Evolutionary conservation across 768 basidiomycete genomes (phyloP), one percentile per base, ranked within the genome.

Genomic region (Auriscalpium vulgare): DNA sequence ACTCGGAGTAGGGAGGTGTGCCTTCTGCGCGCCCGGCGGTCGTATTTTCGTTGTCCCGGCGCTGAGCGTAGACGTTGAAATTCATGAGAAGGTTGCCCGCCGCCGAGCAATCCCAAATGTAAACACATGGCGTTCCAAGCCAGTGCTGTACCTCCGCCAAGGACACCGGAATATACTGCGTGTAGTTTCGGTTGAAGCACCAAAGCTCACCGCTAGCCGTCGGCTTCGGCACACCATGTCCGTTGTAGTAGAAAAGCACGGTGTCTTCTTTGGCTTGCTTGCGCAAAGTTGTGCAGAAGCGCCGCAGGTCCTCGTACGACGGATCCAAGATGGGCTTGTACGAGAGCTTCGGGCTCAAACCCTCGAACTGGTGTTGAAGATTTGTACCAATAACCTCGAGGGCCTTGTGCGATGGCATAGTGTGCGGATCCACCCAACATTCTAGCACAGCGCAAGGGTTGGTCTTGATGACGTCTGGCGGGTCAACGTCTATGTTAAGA

Each of bases 81-180:
- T 97, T 98, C 53, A 81, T 79, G 35, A 98, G 74, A 45, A 98
- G 83, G 70, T 97, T 84, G 1, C 97, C 97, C 2, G 97, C 95
- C n/a, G 91, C 91, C 2, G 93, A 95, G 68, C 95, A 97, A 67
- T 99, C 97, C 97, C 97, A 99, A 53, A 99, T 91, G 68, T 95
- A 98, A 34, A 98, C 91, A 35, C 90, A 91, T 1, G 97, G 97
- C 1, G 92, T 90, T 7, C 92, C 93, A 4, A 98, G 74, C 92
- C 94, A 97, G 17, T 76, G 81, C 68, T 98, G 95, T 14, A 99
- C 78, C 63, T 99, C 97, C 69, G 87, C 87, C 45, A 99, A 75
- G 16, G 92, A 94, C 10, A 98, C 89, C 0, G 97, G 97, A 57
- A 98, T 98, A 67, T 99, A 99, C 70, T 99, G 95, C 0, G 97